Conservation (phyloP, 257 asterid genomes). For the Craterostigma plantagineum region DNA sequence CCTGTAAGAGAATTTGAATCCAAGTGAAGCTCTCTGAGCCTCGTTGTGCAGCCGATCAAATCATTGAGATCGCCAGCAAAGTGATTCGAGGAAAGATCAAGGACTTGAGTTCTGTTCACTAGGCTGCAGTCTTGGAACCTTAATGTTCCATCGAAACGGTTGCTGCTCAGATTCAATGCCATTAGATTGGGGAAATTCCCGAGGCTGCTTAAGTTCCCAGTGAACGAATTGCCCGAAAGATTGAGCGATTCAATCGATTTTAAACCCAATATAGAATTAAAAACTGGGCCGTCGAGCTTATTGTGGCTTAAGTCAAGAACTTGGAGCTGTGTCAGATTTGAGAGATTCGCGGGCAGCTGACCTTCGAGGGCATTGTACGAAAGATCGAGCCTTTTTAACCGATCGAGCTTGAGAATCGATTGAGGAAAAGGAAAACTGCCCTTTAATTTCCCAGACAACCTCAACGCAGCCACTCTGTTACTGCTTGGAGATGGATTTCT, state of each 20-base stretch:
- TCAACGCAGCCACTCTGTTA: conserved; percentile 37
- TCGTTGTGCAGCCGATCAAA: conserved; percentile 29
- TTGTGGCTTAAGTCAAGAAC: conserved; percentile 67
- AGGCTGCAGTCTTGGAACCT: conserved; percentile 26
- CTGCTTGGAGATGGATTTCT: too few relatives aligned
- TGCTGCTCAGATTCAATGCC: conserved; percentile 48
- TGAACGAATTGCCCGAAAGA: conserved; percentile 48
- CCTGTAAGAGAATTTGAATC: conserved; percentile 53
- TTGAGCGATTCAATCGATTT: conserved; percentile 36
- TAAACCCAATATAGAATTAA: conserved; percentile 25
- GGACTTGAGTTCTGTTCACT: conserved; percentile 18
- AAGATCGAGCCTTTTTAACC: conserved; percentile 40
- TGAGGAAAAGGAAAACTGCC: conserved; percentile 39
- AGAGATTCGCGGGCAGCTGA: conserved; percentile 29
- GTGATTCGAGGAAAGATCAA: conserved; percentile 52
- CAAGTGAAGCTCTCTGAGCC: conserved; percentile 36
- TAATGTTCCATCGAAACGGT: conserved; percentile 33
- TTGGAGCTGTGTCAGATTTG: conserved; percentile 34
- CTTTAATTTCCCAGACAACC: conserved; percentile 34
- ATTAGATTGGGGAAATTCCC: conserved; percentile 42
- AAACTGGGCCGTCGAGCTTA: conserved; percentile 29
- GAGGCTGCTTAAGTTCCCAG: conserved; percentile 28
- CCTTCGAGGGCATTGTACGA: conserved; percentile 54
- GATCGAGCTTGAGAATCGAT: conserved; percentile 42
- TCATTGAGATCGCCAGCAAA: conserved; percentile 40